Conservation (phyloP, 805 yeast genomes). For the Lachancea dasiensis region DNA sequence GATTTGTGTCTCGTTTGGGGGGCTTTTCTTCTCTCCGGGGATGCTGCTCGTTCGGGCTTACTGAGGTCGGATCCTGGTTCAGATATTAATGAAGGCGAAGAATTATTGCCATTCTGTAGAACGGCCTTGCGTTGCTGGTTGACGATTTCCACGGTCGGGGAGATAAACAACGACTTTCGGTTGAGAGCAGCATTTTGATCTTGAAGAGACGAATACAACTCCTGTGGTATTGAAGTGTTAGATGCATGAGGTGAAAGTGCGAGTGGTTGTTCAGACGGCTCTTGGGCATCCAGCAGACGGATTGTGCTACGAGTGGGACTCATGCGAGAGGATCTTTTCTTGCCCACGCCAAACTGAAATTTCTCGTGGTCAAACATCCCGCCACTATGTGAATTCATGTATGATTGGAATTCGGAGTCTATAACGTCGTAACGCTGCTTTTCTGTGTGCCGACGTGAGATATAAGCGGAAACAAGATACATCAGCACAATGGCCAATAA, state of each 20-base stretch:
- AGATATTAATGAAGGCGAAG: slow-evolving; percentile 15
- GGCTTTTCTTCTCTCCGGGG: slow-evolving; percentile 32
- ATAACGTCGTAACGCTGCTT: slow-evolving; percentile 25
- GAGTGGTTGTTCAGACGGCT: background rate
- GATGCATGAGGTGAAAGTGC: background rate
- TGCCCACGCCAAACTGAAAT: background rate
- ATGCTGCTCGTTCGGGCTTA: slow-evolving; percentile 27
- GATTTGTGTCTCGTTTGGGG: slow-evolving; percentile 37
- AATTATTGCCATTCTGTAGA: slow-evolving; percentile 19
- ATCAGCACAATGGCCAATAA: slow-evolving; percentile 46
- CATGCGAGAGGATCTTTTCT: slow-evolving; percentile 1
- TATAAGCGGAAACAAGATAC: slow-evolving; percentile 43
- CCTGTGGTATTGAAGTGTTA: slow-evolving; percentile 3
- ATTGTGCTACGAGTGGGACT: slow-evolving; percentile 8
- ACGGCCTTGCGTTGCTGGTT: slow-evolving; percentile 36
- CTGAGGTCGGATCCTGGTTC: slow-evolving; percentile 12
- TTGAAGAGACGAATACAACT: slow-evolving; percentile 14
- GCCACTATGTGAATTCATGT: background rate
- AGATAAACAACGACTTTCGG: slow-evolving; percentile 51
- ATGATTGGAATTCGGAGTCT: slow-evolving; percentile 11
- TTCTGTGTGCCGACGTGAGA: slow-evolving; percentile 49
- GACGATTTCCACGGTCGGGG: slow-evolving; percentile 76
- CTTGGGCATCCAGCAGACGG: slow-evolving; percentile 6
- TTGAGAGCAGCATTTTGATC: slow-evolving; percentile 17
- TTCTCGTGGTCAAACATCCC: slow-evolving; percentile 1